These are phyloP conservation scores for Adenanthera pavonina DNA, from an alignment of 306 rosid species.

Conservation along the genomic window DNA sequence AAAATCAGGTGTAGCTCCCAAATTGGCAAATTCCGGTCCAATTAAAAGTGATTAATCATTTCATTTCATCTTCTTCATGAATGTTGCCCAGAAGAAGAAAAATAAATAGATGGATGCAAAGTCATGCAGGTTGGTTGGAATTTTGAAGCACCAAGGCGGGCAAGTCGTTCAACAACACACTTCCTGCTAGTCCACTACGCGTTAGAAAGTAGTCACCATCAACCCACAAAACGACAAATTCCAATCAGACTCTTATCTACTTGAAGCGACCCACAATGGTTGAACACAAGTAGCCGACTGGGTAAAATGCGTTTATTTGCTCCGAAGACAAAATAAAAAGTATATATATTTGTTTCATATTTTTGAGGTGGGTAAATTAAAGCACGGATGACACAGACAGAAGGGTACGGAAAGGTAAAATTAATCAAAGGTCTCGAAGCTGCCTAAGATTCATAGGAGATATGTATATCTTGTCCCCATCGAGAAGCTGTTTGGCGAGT, in stretches of 20 bases:
- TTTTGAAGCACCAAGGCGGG: conserved; percentile 29
- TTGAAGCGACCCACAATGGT: conserved; percentile 3
- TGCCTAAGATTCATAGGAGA: conserved; percentile 85
- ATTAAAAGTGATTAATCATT: neutral
- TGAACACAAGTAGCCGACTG: neutral
- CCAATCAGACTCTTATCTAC: conserved; percentile 18
- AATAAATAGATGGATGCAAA: neutral
- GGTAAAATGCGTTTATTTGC: neutral
- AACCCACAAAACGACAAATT: neutral
- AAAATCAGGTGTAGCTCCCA: neutral
- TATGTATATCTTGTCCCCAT: conserved; percentile 72
- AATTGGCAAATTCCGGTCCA: neutral
- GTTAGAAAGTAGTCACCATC: conserved; percentile 31
- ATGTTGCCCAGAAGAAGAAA: neutral
- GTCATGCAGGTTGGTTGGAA: conserved; percentile 31
- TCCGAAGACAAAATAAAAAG: neutral
- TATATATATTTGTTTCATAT: neutral
- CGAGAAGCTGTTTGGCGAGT: conserved; percentile 73
- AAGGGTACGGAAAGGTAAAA: neutral
- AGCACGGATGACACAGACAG: too few species aligned
- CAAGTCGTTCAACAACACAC: conserved; percentile 28
- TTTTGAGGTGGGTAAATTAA: neutral
- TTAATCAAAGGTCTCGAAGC: conserved; percentile 60
- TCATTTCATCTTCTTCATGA: neutral
- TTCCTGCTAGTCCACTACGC: neutral